Evolutionary conservation across 2,329 filamentous ascomycete species (phyloP).

Genomic region (Microdochium trichocladiopsis): DNA sequence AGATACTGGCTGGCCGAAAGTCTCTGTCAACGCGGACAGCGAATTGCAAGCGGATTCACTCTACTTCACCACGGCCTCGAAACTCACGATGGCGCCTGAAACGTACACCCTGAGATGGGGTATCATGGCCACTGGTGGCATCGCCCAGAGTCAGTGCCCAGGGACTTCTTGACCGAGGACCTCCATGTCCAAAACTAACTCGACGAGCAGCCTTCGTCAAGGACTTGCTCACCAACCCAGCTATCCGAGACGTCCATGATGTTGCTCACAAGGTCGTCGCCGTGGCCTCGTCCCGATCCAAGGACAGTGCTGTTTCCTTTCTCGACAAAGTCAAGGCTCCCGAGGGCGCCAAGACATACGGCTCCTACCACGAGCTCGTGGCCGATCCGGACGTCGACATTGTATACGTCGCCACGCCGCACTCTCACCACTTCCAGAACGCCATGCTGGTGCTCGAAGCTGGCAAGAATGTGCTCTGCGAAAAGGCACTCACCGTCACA

Average conservation of each 20-base stretch:
- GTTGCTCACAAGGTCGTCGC: slow-evolving; percentile 72
- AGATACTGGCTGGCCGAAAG: too few species aligned
- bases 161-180: too few species aligned
- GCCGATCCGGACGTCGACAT: slow-evolving; percentile 74
- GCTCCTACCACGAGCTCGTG: slow-evolving; percentile 76
- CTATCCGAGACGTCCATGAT: slow-evolving; percentile 60
- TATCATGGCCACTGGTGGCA: slow-evolving; percentile 54
- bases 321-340: slow-evolving; percentile 65
- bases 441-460: slow-evolving; percentile 75
- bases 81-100: slow-evolving; percentile 27
- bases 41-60: too few species aligned
- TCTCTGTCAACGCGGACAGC: too few species aligned
- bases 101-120: slow-evolving; percentile 50
- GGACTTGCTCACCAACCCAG: slow-evolving; percentile 71
- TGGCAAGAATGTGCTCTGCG: slow-evolving; percentile 83
- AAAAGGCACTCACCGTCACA: slow-evolving; percentile 85
- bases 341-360: slow-evolving; percentile 62
- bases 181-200: background rate
- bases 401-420: slow-evolving; percentile 83
- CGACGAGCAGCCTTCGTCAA: slow-evolving; percentile 57
- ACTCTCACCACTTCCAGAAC: slow-evolving; percentile 92
- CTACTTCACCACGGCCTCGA: background rate
- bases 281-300: slow-evolving; percentile 71
- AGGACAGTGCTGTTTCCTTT: slow-evolving; percentile 63
- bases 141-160: slow-evolving; percentile 45